Base-by-base conservation (phyloP, 2,329 filamentous ascomycete genomes). In the Microcera coccophila region DNA sequence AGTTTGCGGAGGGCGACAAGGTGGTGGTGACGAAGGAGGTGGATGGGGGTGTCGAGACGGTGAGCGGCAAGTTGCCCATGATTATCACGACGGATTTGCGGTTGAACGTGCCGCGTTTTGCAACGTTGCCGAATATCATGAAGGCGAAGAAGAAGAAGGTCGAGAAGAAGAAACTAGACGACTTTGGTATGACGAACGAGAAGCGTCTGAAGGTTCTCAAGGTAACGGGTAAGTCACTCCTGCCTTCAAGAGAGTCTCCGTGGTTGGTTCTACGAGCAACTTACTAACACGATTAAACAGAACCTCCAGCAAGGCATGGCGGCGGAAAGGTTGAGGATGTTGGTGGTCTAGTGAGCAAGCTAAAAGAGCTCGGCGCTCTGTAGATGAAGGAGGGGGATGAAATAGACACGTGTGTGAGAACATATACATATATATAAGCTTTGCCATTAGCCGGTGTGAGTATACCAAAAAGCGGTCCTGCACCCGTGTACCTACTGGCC, bases 61-160 rank as follows among this genome's bases (percentile, higher is more conserved):
- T 98, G 42, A 78, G 77, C 66, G 83, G 87, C 1, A 87, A 85
- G 73, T 70, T 98, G 68, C 93, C 93, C 0, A 83, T 97, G 82
- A 74, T 98, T 39, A 87, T 98, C 58, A 98, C 93, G 48, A 95
- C 93, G 49, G 93, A 98, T 73, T 68, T 98, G 71, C 75, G 93
- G 39, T 73, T 98, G 66, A 98, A 98, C 63, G 89, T 94, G 79
- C 93, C 93, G 46, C 76, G 93, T 52, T 98, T 95, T 67, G 93
- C 91, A 17, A 95, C 82, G 68, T 68, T 98, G 79, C 91, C 90
- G 38, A 97, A 97, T 65, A 97, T 98, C 54, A 98, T 98, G 93
- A 98, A 97, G 84, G 93, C 93, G 40, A 98, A 98, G 86, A 98
- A 97, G 87, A 98, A 98, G 85, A 87, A 87, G 62, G 63, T 98